Conservation (phyloP, 768 basidiomycete genomes). For the Trametes meyenii region DNA sequence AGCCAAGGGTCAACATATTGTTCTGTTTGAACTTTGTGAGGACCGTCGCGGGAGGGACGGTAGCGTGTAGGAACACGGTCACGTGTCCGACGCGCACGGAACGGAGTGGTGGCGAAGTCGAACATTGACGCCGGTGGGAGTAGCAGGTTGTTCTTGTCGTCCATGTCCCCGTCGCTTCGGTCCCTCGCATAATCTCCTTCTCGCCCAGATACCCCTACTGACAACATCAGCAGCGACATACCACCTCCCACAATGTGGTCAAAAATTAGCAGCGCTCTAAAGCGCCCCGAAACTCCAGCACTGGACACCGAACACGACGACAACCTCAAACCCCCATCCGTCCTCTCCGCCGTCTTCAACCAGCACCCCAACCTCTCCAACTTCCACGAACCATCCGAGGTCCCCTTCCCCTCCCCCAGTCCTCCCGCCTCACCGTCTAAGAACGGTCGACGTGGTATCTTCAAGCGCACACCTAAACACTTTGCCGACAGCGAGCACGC, state of each 20-base stretch:
- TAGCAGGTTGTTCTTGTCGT: conserved; percentile 14
- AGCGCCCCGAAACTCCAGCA: conserved; percentile 35
- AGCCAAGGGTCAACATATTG: neutral
- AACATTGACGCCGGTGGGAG: conserved; percentile 17
- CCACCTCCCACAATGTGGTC: conserved; percentile 55
- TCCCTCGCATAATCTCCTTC: neutral
- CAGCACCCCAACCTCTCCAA: conserved; percentile 65
- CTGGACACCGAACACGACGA: conserved; percentile 27
- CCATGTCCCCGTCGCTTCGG: conserved; percentile 14
- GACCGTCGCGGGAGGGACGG: too few species aligned
- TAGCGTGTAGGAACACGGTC: conserved; percentile 8
- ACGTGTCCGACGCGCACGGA: conserved; percentile 16
- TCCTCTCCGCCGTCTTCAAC: conserved; percentile 55
- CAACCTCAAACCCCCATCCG: conserved; percentile 27
- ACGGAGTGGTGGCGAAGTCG: conserved; percentile 7
- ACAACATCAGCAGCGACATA: conserved; percentile 12
- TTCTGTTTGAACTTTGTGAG: too few species aligned
- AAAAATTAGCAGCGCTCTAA: conserved; percentile 60
- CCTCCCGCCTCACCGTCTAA: conserved; percentile 57
- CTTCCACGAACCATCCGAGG: conserved; percentile 44
- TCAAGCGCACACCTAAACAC: conserved; percentile 54
- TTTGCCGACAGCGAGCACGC: conserved; percentile 44
- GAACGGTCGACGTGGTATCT: conserved; percentile 48
- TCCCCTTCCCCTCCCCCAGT: conserved; percentile 36
- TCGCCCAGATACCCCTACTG: neutral